Evolutionary conservation across 2,329 filamentous ascomycete genomes (phyloP).

Genomic region (Alternaria arborescens): DNA sequence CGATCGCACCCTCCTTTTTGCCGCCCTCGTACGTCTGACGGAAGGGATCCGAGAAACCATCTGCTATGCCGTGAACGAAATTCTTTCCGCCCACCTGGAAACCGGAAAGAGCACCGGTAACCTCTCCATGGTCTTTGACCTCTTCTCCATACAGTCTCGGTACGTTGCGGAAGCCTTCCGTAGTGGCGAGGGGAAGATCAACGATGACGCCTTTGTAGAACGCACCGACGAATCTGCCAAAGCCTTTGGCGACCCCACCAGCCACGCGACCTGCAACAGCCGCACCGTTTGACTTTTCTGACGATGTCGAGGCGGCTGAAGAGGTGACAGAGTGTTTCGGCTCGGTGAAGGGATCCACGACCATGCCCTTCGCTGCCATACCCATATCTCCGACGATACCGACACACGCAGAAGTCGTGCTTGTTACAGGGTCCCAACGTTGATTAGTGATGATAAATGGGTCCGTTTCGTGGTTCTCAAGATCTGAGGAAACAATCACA

Average conservation of each 20-base stretch:
- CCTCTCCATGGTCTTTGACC: constrained; percentile 40
- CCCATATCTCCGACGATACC: constrained; percentile 64
- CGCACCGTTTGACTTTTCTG: background rate
- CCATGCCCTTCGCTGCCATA: constrained; percentile 67
- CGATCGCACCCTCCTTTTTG: constrained; percentile 42
- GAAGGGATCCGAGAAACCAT: constrained; percentile 45
- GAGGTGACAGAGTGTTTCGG: constrained; percentile 12
- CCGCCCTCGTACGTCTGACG: constrained; percentile 42
- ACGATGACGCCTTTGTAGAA: constrained; percentile 46
- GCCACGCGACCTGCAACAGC: constrained; percentile 22
- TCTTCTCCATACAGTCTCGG: constrained; percentile 52
- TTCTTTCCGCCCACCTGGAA: constrained; percentile 44
- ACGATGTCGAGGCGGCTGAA: background rate
- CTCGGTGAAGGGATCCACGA: constrained; percentile 25
- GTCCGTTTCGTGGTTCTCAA: constrained; percentile 33
- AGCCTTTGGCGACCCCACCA: constrained; percentile 21
- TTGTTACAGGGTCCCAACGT: constrained; percentile 71
- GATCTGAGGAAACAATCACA: constrained; percentile 24
- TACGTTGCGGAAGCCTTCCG: constrained; percentile 48
- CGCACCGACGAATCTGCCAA: constrained; percentile 30
- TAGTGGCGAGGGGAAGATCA: constrained; percentile 49
- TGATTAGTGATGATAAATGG: constrained; percentile 44
- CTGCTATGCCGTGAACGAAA: constrained; percentile 44
- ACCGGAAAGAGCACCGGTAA: constrained; percentile 48
- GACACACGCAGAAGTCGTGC: constrained; percentile 65